Conservation (phyloP, 495 filamentous ascomycete genomes). For the Aspergillus funiculosus region DNA sequence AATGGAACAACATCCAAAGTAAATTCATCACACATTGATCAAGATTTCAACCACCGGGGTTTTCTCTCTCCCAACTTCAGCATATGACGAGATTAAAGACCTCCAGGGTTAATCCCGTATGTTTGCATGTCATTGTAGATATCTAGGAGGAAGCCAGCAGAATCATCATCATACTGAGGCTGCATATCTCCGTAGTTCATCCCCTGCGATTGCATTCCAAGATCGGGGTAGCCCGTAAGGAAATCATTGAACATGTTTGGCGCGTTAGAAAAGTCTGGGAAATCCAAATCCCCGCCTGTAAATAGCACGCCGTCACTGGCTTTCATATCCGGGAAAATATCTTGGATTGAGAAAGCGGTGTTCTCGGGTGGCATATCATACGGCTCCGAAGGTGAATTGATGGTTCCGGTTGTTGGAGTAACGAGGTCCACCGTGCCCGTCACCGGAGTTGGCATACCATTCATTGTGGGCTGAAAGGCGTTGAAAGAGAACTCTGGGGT, state of each 20-base stretch:
- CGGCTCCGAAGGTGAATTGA: constrained; percentile 12
- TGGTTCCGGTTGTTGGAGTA: constrained; percentile 12
- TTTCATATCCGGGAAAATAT: constrained; percentile 13
- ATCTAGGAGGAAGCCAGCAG: constrained; percentile 11
- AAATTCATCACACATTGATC: constrained; percentile 14
- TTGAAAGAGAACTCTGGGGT: constrained; percentile 13
- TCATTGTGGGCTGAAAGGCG: constrained; percentile 9
- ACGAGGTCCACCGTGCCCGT: constrained; percentile 7
- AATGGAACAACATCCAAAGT: neutral
- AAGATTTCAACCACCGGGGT: constrained; percentile 7
- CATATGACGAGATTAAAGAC: constrained; percentile 8
- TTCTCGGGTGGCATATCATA: constrained; percentile 7
- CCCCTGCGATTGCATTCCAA: constrained; percentile 7
- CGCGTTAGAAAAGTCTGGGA: constrained; percentile 8
- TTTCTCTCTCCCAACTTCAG: neutral
- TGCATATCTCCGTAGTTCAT: constrained; percentile 9
- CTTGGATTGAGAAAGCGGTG: constrained; percentile 9
- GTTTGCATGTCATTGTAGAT: constrained; percentile 14
- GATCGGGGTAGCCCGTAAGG: constrained; percentile 4
- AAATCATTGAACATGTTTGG: constrained; percentile 13
- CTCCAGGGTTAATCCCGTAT: constrained; percentile 10
- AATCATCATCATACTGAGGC: constrained; percentile 10
- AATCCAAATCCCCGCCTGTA: constrained; percentile 8
- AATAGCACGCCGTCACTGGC: constrained; percentile 12
- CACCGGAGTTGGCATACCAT: constrained; percentile 5